Conservation (phyloP, 768 basidiomycete genomes). For the Psilocybe azurescens region DNA sequence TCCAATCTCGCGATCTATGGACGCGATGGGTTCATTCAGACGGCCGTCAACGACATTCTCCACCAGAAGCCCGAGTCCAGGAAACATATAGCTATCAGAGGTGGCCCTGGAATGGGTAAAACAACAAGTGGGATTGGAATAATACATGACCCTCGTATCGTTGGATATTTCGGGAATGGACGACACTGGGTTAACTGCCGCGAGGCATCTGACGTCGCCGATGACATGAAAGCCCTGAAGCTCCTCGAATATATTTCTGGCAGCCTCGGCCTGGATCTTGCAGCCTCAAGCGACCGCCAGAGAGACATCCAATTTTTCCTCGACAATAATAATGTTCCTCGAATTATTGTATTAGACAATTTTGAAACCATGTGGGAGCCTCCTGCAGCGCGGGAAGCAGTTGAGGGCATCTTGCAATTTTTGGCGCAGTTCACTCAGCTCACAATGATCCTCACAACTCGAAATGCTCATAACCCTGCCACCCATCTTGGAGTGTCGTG, state of each 20-base stretch:
- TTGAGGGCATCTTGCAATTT: neutral
- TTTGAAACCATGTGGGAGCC: conserved; percentile 8
- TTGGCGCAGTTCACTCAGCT: conserved; percentile 5
- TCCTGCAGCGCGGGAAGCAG: neutral
- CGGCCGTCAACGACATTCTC: neutral
- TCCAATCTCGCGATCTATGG: too few species aligned
- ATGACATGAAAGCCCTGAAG: neutral
- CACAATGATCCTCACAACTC: conserved; percentile 11
- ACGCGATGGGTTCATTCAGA: neutral
- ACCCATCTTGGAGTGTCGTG: conserved; percentile 6
- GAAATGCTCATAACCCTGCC: conserved; percentile 12
- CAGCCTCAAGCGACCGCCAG: neutral
- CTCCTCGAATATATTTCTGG: neutral
- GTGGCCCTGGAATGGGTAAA: conserved; percentile 4
- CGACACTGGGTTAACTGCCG: conserved; percentile 14
- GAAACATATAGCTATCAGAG: neutral
- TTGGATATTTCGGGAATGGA: conserved; percentile 7
- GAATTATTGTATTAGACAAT: conserved; percentile 7
- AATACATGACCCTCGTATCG: conserved; percentile 9
- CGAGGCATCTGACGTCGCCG: conserved; percentile 6
- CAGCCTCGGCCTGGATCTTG: neutral
- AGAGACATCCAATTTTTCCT: conserved; percentile 5
- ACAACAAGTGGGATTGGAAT: neutral
- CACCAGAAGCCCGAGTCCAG: neutral
- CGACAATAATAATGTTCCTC: neutral